Evolutionary conservation across 768 basidiomycete species (phyloP), one percentile per base, ranked within the genome.

Genomic region (Suillus tomentosus): DNA sequence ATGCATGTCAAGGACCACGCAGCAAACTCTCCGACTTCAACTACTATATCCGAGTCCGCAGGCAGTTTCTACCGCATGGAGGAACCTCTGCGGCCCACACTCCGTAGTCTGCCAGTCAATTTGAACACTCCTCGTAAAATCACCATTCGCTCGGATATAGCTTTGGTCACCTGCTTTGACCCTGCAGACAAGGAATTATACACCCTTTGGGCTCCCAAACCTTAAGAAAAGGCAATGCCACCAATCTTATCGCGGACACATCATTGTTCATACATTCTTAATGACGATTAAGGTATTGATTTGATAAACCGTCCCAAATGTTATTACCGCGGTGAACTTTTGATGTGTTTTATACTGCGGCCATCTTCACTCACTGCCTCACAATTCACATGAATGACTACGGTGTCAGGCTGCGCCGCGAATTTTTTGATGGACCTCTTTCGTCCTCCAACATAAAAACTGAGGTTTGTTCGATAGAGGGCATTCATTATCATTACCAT

Each of bases 161-260:
- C 88, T 8, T 78, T 92, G 48, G 72, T 86, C 62, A 90, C 90
- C 40, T 89, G 85, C 66, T 94, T 94, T 69, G 91, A 94, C 73
- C 82, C 85, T 15, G 79, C 82, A 27, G 92, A 94, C 76, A 87
- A 82, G 76, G 88, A 92, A 68, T 79, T 94, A 24, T 92, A 93
- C 69, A 85, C 87, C 53, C 79, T 93, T 11, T 94, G 92, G 92
- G 88, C 80, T 36, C 87, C 89, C 5, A 24, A 40, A 19, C 57
- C 24, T 58, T 58, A 17, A 58, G 57, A 42, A 19, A 37, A 27
- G 19, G 24, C 24, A 27, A 24, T 42, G 19, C 17, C 34, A 14
- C 3, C 40, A 42, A 17, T 58, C 40, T 58, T 31, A 31, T 19
- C 27, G 3, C 40, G 27, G 40, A 24, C 24, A 42, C 40, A 7